phyloP scores from a whole-genome alignment of 768 basidiomycete species.

The Udeniomyces megalosporus region DNA sequence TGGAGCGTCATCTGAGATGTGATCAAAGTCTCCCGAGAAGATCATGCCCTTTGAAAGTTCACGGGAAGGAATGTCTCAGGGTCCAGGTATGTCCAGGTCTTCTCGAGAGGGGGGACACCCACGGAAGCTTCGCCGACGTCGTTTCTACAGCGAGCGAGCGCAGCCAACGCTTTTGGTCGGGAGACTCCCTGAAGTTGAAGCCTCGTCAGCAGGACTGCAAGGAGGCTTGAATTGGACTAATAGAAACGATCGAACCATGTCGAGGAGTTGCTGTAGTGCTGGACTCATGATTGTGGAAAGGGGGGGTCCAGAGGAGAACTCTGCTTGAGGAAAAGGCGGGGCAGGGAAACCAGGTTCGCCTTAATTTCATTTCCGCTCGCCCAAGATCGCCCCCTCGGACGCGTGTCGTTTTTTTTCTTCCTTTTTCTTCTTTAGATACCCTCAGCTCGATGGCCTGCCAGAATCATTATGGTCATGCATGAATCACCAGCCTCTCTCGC shows the following conservation, averaged over 20 bases:
- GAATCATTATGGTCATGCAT: no score
- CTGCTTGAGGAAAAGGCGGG: no score
- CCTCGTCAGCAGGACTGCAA: conserved; percentile 4
- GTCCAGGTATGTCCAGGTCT: neutral
- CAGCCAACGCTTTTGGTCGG: conserved; percentile 60
- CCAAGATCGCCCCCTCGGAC: no score
- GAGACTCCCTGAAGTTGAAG: conserved; percentile 54
- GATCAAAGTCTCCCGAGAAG: conserved; percentile 52
- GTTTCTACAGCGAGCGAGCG: conserved; percentile 52
- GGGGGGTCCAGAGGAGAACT: neutral
- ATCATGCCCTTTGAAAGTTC: conserved; percentile 21
- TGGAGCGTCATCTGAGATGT: conserved; percentile 34
- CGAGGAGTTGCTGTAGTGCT: conserved; percentile 42
- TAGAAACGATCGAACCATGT: conserved; percentile 34
- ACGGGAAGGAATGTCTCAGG: neutral
- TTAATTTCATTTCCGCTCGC: no score
- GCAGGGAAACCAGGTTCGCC: no score
- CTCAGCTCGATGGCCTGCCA: no score
- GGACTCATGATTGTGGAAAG: neutral
- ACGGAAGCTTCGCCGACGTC: conserved; percentile 91
- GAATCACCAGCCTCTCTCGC: neutral
- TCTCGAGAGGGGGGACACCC: conserved; percentile 26
- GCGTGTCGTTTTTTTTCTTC: no score
- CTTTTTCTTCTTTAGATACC: no score
- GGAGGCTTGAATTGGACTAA: neutral